Conservation (phyloP, 139 green algal genomes). For the Picochlorum sp. region DNA sequence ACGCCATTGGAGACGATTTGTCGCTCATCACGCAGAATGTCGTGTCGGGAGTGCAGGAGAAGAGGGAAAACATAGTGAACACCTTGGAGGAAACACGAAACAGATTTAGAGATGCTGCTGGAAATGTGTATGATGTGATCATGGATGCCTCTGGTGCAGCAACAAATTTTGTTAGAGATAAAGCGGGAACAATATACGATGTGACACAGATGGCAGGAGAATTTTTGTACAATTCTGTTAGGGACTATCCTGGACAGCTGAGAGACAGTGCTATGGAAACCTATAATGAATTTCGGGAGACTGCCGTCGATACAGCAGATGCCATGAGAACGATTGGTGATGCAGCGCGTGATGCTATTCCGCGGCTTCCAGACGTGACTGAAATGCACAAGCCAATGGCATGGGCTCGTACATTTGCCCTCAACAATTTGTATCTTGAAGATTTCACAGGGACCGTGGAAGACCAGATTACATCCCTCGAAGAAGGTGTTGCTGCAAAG, state of each 20-base stretch:
- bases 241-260: neutral
- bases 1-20: no score
- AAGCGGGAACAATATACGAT: neutral
- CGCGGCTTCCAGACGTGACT: neutral
- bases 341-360: neutral
- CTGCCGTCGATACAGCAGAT: neutral
- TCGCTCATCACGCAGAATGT: no score
- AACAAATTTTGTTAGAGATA: neutral
- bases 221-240: neutral
- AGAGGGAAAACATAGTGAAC: neutral
- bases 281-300: neutral
- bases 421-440: neutral
- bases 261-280: neutral
- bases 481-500: conserved; percentile 6
- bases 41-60: no score
- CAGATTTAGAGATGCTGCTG: conserved; percentile 1
- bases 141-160: neutral
- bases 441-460: neutral
- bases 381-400: neutral
- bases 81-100: neutral
- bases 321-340: neutral
- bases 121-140: conserved; percentile 3
- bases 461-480: conserved; percentile 1
- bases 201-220: conserved; percentile 1
- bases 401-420: neutral